These are phyloP conservation scores for Herpetomonas samuelpessoai DNA, from an alignment of 208 protist genomes.

Conservation along the genomic window DNA sequence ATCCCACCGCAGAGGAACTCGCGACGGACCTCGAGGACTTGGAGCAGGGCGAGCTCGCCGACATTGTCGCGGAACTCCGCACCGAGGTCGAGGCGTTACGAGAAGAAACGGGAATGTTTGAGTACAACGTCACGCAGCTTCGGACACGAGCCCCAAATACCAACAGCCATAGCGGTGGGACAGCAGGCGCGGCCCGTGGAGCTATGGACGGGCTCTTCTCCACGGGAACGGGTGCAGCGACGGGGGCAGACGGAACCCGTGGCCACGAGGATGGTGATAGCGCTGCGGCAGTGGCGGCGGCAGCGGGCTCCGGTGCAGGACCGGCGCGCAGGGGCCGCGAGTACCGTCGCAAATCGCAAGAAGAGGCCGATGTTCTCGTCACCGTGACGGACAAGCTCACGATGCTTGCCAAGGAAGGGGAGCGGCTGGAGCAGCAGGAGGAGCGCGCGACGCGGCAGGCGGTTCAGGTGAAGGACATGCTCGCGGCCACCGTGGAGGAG, in stretches of 20 bases:
- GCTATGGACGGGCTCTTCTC: too few species aligned
- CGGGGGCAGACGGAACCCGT: neutral
- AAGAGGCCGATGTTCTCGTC: slow-evolving; percentile 41
- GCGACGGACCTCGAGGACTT: slow-evolving; percentile 20
- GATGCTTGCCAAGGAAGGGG: slow-evolving; percentile 53
- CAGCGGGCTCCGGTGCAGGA: neutral
- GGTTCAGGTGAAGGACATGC: slow-evolving; percentile 56
- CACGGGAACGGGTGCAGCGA: neutral
- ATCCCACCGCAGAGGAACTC: slow-evolving; percentile 59
- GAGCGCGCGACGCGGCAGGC: slow-evolving; percentile 40
- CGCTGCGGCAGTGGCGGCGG: neutral
- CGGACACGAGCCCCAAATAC: neutral
- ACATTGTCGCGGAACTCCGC: slow-evolving; percentile 52
- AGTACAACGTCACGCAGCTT: slow-evolving; percentile 6
- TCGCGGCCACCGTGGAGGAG: slow-evolving; percentile 79
- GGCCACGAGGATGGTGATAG: neutral
- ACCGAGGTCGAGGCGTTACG: slow-evolving; percentile 63
- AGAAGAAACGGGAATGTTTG: slow-evolving; percentile 62
- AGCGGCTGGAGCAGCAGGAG: slow-evolving; percentile 44
- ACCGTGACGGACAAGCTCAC: slow-evolving; percentile 68
- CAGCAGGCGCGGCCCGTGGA: neutral
- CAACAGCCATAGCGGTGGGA: slow-evolving; percentile 1
- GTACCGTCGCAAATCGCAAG: slow-evolving; percentile 50
- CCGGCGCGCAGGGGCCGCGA: slow-evolving; percentile 33
- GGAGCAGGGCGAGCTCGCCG: slow-evolving; percentile 35